These are phyloP conservation scores for Gnomoniopsis smithogilvyi DNA, from an alignment of 2,329 filamentous ascomycete species.

Conservation along the genomic window DNA sequence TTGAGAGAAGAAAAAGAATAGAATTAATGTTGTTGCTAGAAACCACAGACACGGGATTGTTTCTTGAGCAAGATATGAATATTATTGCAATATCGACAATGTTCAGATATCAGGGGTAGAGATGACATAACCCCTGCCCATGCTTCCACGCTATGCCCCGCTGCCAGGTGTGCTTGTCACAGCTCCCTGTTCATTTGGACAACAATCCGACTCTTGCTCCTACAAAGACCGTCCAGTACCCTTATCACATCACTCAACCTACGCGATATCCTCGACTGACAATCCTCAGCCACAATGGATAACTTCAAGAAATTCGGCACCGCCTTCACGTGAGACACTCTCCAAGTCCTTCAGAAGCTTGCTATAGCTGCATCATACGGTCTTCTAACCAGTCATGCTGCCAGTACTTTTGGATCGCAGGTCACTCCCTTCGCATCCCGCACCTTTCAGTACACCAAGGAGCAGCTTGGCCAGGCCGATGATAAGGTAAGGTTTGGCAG, in stretches of 20 bases:
- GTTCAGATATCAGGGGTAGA: no score
- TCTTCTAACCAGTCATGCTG: slow-evolving; percentile 25
- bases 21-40: no score
- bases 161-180: slow-evolving; percentile 3
- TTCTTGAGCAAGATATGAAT: no score
- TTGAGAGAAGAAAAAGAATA: no score
- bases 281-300: slow-evolving; percentile 41
- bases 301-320: slow-evolving; percentile 57
- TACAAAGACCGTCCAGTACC: not conserved
- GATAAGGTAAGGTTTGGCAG: slow-evolving; percentile 65
- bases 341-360: not conserved
- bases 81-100: no score
- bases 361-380: not conserved
- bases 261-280: not conserved
- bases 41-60: no score
- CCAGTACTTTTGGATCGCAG: slow-evolving; percentile 63
- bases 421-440: slow-evolving; percentile 91
- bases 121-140: no score
- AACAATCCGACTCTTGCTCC: not conserved
- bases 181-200: not conserved
- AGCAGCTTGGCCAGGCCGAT: slow-evolving; percentile 90
- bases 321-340: slow-evolving; percentile 47
- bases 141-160: no score
- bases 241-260: not conserved
- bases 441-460: slow-evolving; percentile 96